Conservation (phyloP, 2,329 filamentous ascomycete species). For the Apiospora pterosperma region DNA sequence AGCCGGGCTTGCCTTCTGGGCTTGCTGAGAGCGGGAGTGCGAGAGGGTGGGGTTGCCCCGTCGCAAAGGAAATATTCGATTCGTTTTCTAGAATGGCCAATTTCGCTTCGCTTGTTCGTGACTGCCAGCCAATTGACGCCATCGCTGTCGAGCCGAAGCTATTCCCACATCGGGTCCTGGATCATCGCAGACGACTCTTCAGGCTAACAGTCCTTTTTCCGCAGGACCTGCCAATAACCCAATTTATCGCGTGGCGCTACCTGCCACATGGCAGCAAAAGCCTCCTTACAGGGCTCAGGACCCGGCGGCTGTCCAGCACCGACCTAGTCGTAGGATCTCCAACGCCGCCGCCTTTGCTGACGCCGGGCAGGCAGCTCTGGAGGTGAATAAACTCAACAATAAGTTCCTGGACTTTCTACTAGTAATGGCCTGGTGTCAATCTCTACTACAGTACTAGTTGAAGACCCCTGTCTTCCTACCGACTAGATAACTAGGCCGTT, state of each 20-base stretch:
- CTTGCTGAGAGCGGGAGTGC: background rate
- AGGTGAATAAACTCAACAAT: background rate
- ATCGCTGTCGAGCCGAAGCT: slow-evolving; percentile 1
- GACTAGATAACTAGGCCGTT: background rate
- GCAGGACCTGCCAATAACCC: background rate
- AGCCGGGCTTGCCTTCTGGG: too few species aligned
- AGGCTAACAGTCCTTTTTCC: background rate
- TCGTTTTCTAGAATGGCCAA: slow-evolving; percentile 2
- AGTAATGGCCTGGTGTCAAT: background rate
- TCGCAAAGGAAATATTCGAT: background rate
- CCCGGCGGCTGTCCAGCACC: background rate
- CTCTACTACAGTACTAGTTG: background rate
- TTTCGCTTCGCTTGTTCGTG: background rate
- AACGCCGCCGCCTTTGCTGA: background rate
- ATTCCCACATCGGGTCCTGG: background rate
- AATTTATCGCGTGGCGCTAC: background rate
- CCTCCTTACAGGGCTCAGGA: background rate
- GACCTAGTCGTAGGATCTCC: background rate
- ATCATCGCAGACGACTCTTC: background rate
- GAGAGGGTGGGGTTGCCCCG: background rate
- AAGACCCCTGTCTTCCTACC: background rate
- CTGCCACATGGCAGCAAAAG: background rate
- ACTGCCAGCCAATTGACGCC: background rate
- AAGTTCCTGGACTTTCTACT: background rate
- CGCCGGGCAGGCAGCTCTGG: background rate